phyloP scores from a whole-genome alignment of 139 green algal genomes.

The Chlamydomonas sp. region DNA sequence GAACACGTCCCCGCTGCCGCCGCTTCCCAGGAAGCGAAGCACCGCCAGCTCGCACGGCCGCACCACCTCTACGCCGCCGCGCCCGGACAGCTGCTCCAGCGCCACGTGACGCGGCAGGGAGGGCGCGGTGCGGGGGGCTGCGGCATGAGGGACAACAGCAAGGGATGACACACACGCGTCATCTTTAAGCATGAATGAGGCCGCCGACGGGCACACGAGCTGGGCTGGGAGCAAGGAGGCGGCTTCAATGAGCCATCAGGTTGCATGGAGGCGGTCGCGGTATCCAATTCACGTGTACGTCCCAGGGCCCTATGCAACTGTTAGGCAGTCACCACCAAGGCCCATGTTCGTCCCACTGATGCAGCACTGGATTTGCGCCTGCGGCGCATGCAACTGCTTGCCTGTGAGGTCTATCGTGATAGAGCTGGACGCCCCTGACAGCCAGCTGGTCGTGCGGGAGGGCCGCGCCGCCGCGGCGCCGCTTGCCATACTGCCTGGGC shows the following conservation, averaged over 20 bases:
- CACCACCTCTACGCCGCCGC: slow-evolving; percentile 30
- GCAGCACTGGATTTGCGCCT: too few species aligned
- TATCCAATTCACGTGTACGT: too few species aligned
- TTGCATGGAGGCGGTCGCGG: too few species aligned
- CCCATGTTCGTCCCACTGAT: too few species aligned
- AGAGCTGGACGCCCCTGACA: slow-evolving; percentile 1
- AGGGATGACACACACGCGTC: too few species aligned
- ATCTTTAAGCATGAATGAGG: too few species aligned
- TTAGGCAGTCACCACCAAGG: too few species aligned
- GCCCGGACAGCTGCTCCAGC: slow-evolving; percentile 22
- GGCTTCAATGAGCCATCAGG: too few species aligned
- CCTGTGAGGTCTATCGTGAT: slow-evolving; percentile 34
- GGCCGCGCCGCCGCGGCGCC: not conserved
- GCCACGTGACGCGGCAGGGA: slow-evolving; percentile 21
- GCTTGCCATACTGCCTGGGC: not conserved
- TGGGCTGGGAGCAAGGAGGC: too few species aligned
- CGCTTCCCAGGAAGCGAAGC: slow-evolving; percentile 44
- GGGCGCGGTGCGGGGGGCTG: slow-evolving; percentile 5
- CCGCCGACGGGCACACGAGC: too few species aligned
- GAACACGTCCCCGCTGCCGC: slow-evolving; percentile 41
- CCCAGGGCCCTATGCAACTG: too few species aligned
- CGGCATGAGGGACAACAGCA: not conserved
- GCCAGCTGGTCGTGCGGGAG: slow-evolving; percentile 1
- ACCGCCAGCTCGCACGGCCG: slow-evolving; percentile 37
- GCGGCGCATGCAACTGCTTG: too few species aligned